Conservation (phyloP, 805 yeast species). For the Dipodascopsis uninucleata region DNA sequence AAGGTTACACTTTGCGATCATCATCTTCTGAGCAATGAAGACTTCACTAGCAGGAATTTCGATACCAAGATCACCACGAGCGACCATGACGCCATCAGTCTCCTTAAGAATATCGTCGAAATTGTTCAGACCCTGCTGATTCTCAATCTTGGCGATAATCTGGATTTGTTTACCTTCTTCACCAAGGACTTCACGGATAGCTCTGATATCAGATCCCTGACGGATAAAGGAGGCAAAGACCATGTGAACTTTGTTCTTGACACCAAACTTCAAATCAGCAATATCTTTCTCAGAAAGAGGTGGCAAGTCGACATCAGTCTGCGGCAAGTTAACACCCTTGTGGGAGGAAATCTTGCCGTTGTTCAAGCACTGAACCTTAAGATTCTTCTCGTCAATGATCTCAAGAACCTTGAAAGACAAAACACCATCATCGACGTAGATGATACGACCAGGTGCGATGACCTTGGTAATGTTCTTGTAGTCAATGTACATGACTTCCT, state of each 20-base stretch:
- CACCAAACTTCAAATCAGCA: conserved; percentile 90
- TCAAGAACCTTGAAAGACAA: conserved; percentile 89
- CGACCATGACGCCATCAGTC: conserved; percentile 99
- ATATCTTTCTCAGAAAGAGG: conserved; percentile 96
- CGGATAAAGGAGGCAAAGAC: conserved; percentile 97
- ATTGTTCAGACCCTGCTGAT: conserved; percentile 99
- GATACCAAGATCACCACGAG: conserved; percentile 99
- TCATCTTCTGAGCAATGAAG: conserved; percentile 96
- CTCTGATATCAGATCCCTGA: conserved; percentile 81
- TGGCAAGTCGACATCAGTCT: conserved; percentile 97
- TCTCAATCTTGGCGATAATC: conserved; percentile 96
- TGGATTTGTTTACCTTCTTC: conserved; percentile 95
- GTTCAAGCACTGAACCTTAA: conserved; percentile 85
- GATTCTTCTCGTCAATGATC: conserved; percentile 71
- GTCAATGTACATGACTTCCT: conserved; percentile 81
- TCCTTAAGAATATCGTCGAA: conserved; percentile 90
- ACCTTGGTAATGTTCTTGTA: conserved; percentile 96
- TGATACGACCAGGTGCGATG: conserved; percentile 78
- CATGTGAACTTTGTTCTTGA: conserved; percentile 97
- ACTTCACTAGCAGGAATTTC: conserved; percentile 99
- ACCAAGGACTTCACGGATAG: conserved; percentile 91
- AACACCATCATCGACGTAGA: conserved; percentile 97
- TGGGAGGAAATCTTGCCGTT: conserved; percentile 94
- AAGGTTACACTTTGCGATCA: conserved; percentile 97
- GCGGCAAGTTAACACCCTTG: conserved; percentile 99